Evolutionary conservation across 78 protist species (phyloP), one percentile per base, ranked within the genome.

Genomic region (Chrysochromulina parva): DNA sequence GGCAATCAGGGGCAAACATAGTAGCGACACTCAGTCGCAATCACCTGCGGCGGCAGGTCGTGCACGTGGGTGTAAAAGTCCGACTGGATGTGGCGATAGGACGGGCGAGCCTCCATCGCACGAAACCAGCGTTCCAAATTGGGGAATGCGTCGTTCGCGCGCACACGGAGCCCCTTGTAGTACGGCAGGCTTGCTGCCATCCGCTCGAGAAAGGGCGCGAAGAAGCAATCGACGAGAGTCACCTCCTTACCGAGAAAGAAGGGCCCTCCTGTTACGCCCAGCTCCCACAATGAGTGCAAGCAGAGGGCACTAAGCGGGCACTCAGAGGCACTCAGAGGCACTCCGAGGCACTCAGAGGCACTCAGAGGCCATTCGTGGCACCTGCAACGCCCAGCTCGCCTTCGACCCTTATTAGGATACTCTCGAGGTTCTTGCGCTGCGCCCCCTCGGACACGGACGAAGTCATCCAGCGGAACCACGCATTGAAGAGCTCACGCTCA

Each of bases 401-500:
- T 3, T 80, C 73, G n/a, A 60, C 88, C 28, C 17, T 5, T 1
- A 7, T 5, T 67, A 76, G 3, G 52, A 80, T 28, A 38, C 22
- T 47, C 58, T 60, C 58, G 71, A 90, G 62, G 48, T 58, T 58
- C 62, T 58, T 58, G 24, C 13, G 62, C 62, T n/a, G 52, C 20
- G 19, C 67, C 19, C 48, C 11, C 1, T 38, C 67, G 52, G 10
- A 9, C 74, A 10, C n/a, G 10, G 73, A 13, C 50, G 80, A 3
- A 20, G 50, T 4, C 58, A 90, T 88, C 92, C 92, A 90, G 74
- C 82, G 59, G 87, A 78, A 91, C 93, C 93, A 91, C 19, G 53
- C 59, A 28, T 24, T 2, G 73, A 91, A 91, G 54, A 91, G 55
- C 71, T 24, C 47, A 16, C 93, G 88, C 47, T 84, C 90, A 1